These are phyloP conservation scores for Suhomyces maxii DNA, from an alignment of 1,139 yeast genomes.

Conservation along the genomic window DNA sequence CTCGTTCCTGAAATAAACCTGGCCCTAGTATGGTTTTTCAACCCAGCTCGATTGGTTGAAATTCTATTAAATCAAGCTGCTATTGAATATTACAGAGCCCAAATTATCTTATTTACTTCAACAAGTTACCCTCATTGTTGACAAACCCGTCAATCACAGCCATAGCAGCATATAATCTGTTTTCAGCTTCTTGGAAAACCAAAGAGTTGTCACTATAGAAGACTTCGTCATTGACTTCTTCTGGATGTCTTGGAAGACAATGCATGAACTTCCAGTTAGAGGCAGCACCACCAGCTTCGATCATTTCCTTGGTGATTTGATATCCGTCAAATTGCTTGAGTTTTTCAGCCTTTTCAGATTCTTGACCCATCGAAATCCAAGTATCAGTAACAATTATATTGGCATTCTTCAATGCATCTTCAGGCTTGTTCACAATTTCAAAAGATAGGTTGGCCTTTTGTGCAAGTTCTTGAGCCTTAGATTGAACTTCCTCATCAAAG, in stretches of 20 bases:
- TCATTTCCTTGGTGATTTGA: conserved; percentile 73
- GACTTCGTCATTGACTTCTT: conserved; percentile 91
- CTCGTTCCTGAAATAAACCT: not conserved
- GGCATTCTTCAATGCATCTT: conserved; percentile 67
- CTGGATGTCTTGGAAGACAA: conserved; percentile 92
- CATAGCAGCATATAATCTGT: conserved; percentile 93
- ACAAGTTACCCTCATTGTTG: conserved; percentile 50
- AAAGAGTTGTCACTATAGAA: conserved; percentile 82
- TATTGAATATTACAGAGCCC: no score
- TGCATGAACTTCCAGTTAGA: conserved; percentile 90
- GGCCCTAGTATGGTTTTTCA: not conserved
- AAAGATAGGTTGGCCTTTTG: conserved; percentile 54
- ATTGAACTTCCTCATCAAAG: conserved; percentile 57
- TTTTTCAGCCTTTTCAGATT: conserved; percentile 67
- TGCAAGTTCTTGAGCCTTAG: conserved; percentile 56
- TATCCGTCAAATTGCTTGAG: conserved; percentile 81
- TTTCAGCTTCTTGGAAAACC: conserved; percentile 95
- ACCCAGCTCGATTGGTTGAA: not conserved
- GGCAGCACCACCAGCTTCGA: conserved; percentile 55
- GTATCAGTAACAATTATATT: conserved; percentile 94
- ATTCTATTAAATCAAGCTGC: not conserved
- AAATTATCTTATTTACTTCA: conserved; percentile 1
- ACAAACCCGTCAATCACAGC: conserved; percentile 91
- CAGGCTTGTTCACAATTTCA: conserved; percentile 71
- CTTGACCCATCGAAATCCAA: conserved; percentile 98